phyloP scores from a whole-genome alignment of 73 alveolate species.

The Blepharisma japonicum region DNA sequence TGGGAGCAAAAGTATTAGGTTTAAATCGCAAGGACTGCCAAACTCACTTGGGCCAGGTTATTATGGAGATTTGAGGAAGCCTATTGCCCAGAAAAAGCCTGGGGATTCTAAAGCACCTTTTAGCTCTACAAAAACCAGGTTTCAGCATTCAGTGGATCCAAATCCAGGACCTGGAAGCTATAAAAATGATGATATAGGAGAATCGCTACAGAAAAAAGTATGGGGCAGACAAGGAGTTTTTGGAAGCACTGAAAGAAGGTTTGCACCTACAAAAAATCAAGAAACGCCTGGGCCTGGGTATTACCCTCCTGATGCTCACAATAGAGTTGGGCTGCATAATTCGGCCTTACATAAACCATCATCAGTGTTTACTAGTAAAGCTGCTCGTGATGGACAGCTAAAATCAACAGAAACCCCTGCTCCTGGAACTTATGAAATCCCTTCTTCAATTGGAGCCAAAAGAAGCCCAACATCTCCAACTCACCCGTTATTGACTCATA shows the following conservation, averaged over 20 bases:
- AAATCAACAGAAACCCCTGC: constrained; percentile 52
- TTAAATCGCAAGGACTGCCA: constrained; percentile 33
- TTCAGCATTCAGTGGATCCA: background rate
- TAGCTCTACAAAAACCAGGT: constrained; percentile 31
- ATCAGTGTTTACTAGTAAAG: constrained; percentile 19
- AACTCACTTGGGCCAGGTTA: constrained; percentile 51
- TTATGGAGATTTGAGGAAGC: constrained; percentile 9
- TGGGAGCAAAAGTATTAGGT: constrained; percentile 66
- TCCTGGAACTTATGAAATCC: constrained; percentile 66
- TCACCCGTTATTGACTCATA: constrained; percentile 42
- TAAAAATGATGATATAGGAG: constrained; percentile 35
- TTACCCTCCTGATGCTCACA: constrained; percentile 31
- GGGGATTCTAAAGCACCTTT: constrained; percentile 48
- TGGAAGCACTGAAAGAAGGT: constrained; percentile 75
- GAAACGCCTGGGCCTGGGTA: constrained; percentile 37
- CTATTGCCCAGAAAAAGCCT: background rate
- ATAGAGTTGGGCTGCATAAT: background rate
- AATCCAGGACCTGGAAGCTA: constrained; percentile 75
- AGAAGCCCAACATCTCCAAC: constrained; percentile 43
- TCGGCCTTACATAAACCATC: background rate
- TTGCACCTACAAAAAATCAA: constrained; percentile 20
- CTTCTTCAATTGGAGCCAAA: constrained; percentile 33
- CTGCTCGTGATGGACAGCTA: background rate
- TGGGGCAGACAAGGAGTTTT: constrained; percentile 76
- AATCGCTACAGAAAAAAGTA: constrained; percentile 44